Base-by-base conservation (phyloP, 495 filamentous ascomycete genomes). In the Hypoxylon fuscum region DNA sequence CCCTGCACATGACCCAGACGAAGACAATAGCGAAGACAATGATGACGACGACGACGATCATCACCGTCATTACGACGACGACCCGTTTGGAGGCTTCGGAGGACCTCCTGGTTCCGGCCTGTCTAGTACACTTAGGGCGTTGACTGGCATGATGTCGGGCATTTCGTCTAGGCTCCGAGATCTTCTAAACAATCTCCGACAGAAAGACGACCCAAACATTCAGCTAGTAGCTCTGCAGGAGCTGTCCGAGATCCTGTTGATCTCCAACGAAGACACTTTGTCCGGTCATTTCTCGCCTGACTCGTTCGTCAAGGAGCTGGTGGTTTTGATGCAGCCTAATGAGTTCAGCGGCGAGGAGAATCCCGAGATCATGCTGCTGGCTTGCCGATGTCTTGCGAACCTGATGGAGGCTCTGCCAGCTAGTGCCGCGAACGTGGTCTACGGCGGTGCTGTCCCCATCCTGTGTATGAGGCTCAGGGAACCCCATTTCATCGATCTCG, bases 361-460 rank as follows among this genome's bases (percentile, higher is more conserved):
- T 69, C 90, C 93, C 3, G 94, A 99, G 74, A 97, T 97, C 64
- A 97, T 97, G 93, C 87, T 98, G 2, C 83, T 97, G 56, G 96
- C 96, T 3, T 98, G 96, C 72, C 90, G 96, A 43, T 98, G 91
- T 73, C 87, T 99, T 43, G 96, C 96, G 44, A 97, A 99, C 66
- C 74, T 99, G 25, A 99, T 99, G 94, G 96, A 99, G 72, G 96
- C 96, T 23, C 78, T 98, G 18, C 93, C 95, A 18, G 86, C 91
- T 14, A 93, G 95, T 47, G 93, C 93, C 20, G 91, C 93, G 12
- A 96, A 94, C 72, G 92, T 99, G 18, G 96, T 98, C 31, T 98
- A 97, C 71, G 93, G 93, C 12, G 91, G 92, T 35, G 96, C 96
- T 41, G 94, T 99, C 12, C 94, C 96, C 1, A 86, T 98, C 18